Conservation (phyloP, 164 flowering plant genomes). For the Annona squamosa region DNA sequence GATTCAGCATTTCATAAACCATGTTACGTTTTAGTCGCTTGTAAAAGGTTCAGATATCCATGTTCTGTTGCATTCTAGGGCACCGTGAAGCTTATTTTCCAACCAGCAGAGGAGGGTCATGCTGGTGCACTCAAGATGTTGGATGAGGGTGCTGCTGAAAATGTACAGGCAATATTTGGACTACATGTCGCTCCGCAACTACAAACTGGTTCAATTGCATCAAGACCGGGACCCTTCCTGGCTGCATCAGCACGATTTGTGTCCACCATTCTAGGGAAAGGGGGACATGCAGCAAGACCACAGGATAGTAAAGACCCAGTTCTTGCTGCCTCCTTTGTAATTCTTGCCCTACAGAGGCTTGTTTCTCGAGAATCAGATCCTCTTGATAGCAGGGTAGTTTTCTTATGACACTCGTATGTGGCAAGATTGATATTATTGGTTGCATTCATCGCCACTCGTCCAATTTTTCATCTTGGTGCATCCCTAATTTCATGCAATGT, state of each 20-base stretch:
- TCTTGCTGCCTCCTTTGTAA: conserved; percentile 49
- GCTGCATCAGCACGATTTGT: conserved; percentile 50
- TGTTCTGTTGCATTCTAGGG: conserved; percentile 33
- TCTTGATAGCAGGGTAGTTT: conserved; percentile 42
- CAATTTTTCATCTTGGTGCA: too few species aligned
- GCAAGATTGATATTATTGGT: not conserved
- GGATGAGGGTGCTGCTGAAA: conserved; percentile 55
- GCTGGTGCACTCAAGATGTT: conserved; percentile 78
- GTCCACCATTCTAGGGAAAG: conserved; percentile 44
- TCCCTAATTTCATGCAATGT: not conserved
- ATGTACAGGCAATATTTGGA: conserved; percentile 50
- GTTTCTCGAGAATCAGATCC: conserved; percentile 75
- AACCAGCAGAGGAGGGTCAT: conserved; percentile 74
- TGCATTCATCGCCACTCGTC: too few species aligned
- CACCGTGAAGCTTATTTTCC: conserved; percentile 77
- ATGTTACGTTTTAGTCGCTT: too few species aligned
- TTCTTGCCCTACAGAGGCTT: conserved; percentile 56
- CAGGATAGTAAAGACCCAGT: conserved; percentile 46
- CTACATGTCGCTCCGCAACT: conserved; percentile 51
- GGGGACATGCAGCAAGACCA: conserved; percentile 52
- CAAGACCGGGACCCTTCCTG: conserved; percentile 58
- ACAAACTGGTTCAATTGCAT: conserved; percentile 41
- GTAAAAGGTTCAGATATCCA: not conserved
- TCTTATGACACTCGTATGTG: not conserved
- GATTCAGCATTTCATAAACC: too few species aligned